These are phyloP conservation scores for Sinapis alba DNA, from an alignment of 441 rosid species.

Conservation along the genomic window DNA sequence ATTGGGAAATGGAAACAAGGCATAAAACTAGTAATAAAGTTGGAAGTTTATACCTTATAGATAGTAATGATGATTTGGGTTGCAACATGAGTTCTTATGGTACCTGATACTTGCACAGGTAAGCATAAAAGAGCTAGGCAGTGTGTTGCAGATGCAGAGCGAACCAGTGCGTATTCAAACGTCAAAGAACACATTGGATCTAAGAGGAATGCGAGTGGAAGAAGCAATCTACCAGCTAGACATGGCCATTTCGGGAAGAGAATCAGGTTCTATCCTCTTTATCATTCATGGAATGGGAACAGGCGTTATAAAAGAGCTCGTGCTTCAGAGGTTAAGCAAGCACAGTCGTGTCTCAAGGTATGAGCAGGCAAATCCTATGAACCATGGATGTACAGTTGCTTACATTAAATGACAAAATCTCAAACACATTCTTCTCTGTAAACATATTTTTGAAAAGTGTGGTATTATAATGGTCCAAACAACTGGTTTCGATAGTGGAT, in stretches of 20 bases:
- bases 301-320: constrained; percentile 70
- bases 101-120: constrained; percentile 14
- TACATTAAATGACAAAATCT: constrained; percentile 54
- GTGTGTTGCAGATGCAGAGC: constrained; percentile 40
- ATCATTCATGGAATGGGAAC: constrained; percentile 84
- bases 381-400: constrained; percentile 91
- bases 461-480: no score
- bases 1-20: no score
- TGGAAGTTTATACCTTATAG: no score
- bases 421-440: not conserved
- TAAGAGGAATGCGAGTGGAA: constrained; percentile 80
- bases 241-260: constrained; percentile 60
- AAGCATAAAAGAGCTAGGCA: constrained; percentile 41
- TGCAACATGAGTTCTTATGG: constrained; percentile 17
- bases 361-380: constrained; percentile 77
- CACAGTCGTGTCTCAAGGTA: constrained; percentile 65
- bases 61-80: not conserved
- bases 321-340: constrained; percentile 57
- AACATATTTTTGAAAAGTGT: not conserved
- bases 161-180: constrained; percentile 59
- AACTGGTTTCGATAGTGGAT: no score
- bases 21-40: no score
- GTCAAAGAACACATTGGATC: constrained; percentile 80
- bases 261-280: constrained; percentile 56
- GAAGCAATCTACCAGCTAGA: constrained; percentile 75